Conservation (phyloP, 176 grass and related monocot genomes). For the Oryza officinalis region DNA sequence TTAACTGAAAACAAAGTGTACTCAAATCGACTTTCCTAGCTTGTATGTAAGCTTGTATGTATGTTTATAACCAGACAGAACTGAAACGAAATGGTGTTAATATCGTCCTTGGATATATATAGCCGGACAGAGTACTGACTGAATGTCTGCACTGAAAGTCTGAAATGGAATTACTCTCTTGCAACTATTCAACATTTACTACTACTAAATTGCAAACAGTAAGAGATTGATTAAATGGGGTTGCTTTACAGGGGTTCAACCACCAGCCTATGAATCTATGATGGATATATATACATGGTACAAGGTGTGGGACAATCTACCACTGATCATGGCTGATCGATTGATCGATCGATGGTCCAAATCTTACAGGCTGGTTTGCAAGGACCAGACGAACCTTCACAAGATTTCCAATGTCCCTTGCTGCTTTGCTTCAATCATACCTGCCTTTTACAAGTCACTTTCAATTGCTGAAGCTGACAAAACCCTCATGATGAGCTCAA, state of each 20-base stretch:
- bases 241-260: conserved; percentile 3
- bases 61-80: background rate
- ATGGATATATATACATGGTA: background rate
- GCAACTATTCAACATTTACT: background rate
- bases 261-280: conserved; percentile 21
- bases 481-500: conserved; percentile 3
- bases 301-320: conserved; percentile 3
- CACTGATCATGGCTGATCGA: background rate
- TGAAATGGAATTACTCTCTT: background rate
- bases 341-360: conserved; percentile 38
- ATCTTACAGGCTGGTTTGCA: conserved; percentile 33
- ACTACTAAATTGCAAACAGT: background rate
- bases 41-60: background rate
- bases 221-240: background rate
- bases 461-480: background rate
- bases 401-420: conserved; percentile 37
- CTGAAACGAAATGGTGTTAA: background rate
- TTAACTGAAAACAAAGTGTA: background rate
- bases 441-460: conserved; percentile 19
- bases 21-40: background rate
- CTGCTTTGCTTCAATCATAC: conserved; percentile 32
- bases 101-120: background rate
- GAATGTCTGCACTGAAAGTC: background rate
- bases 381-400: conserved; percentile 49
- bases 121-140: background rate